phyloP scores from a whole-genome alignment of 495 filamentous ascomycete species.

The Tuber borchii region DNA sequence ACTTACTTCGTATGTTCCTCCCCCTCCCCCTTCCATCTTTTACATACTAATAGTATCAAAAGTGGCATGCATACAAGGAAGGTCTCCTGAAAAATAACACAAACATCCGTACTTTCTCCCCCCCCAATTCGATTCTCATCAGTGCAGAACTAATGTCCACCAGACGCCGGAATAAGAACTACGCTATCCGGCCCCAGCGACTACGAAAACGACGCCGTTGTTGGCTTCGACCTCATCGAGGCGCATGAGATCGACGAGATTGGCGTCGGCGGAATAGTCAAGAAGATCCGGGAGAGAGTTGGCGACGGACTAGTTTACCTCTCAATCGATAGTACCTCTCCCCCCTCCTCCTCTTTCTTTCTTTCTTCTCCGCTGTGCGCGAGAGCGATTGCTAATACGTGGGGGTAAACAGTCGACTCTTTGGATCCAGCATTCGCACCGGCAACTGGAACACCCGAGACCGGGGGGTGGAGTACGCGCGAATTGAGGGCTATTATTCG shows the following conservation, averaged over 20 bases:
- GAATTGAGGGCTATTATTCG: conserved; percentile 68
- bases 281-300: conserved; percentile 66
- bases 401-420: conserved; percentile 53
- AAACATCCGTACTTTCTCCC: conserved; percentile 57
- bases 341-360: neutral
- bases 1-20: conserved; percentile 46
- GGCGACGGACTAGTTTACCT: conserved; percentile 71
- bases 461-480: conserved; percentile 78
- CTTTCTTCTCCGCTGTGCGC: neutral
- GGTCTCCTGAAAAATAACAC: conserved; percentile 72
- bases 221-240: conserved; percentile 74
- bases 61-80: conserved; percentile 59
- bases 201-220: conserved; percentile 75
- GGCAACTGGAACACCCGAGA: conserved; percentile 80
- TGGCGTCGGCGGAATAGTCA: conserved; percentile 64
- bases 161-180: conserved; percentile 65
- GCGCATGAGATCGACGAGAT: conserved; percentile 74
- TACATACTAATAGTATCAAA: conserved; percentile 1
- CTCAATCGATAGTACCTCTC: conserved; percentile 59
- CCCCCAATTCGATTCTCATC: neutral
- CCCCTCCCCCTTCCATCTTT: conserved; percentile 43
- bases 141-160: neutral
- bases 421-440: conserved; percentile 79
- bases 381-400: neutral
- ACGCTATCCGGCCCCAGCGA: conserved; percentile 65